A percentile compares a stretch with the other conserved stretches of the same genome.
Evolutionary conservation across 371 early-diverging fungal species (phyloP).

Genomic region (Coemansia sp.): DNA sequence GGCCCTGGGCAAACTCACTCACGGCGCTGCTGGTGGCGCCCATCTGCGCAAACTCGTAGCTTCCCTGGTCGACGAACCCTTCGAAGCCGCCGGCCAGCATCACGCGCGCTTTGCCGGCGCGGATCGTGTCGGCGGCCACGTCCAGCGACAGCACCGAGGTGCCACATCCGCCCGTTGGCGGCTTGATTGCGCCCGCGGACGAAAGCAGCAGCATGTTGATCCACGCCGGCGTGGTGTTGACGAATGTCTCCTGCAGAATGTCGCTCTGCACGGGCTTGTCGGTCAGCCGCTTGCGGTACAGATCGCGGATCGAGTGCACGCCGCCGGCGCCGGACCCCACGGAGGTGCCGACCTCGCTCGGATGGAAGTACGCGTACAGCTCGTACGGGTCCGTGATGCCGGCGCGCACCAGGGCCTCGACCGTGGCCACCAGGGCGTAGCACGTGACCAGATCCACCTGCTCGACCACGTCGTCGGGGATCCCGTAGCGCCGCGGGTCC

Average conservation of each 20-base stretch:
- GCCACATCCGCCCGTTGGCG: constrained; percentile 94
- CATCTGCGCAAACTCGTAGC: constrained; percentile 97
- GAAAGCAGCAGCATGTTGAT: constrained; percentile 94
- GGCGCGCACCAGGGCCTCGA: constrained; percentile 87
- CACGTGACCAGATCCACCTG: constrained; percentile 93
- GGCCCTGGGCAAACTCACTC: constrained; percentile 84
- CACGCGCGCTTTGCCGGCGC: constrained; percentile 91
- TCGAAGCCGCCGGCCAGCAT: constrained; percentile 95
- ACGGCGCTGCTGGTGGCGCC: constrained; percentile 89
- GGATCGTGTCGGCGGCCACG: constrained; percentile 87
- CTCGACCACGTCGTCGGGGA: constrained; percentile 85
- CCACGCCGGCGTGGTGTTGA: constrained; percentile 97
- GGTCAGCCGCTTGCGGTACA: constrained; percentile 75
- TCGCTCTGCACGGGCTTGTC: constrained; percentile 92
- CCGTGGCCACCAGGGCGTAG: constrained; percentile 87
- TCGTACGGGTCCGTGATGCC: constrained; percentile 98
- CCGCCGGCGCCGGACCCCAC: constrained; percentile 91
- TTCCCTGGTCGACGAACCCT: constrained; percentile 91
- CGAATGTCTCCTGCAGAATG: constrained; percentile 94
- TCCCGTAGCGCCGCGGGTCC: constrained; percentile 89
- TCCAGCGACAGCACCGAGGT: constrained; percentile 93
- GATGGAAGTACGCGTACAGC: constrained; percentile 95
- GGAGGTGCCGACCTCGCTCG: constrained; percentile 90
- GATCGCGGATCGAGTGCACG: constrained; percentile 71
- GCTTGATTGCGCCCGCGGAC: constrained; percentile 95